Percentiles rank a stretch among this genome's conserved stretches.
phyloP scores from a whole-genome alignment of 169 alveolate genomes.

The Eimeria maxima region DNA sequence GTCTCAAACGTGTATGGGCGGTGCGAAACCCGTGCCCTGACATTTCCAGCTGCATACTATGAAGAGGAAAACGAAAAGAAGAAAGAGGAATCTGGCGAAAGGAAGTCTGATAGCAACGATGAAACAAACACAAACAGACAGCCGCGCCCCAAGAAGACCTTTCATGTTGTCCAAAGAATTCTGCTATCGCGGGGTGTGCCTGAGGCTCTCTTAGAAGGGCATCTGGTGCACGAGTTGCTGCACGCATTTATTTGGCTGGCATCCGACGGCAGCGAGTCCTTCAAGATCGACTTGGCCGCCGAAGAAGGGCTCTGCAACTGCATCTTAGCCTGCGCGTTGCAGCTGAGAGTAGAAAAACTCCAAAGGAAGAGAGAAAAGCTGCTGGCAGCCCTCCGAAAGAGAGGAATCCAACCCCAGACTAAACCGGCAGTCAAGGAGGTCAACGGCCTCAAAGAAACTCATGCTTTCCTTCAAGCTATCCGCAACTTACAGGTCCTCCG shows the following conservation, averaged over 20 bases:
- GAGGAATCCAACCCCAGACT: not conserved
- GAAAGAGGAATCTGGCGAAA: not conserved
- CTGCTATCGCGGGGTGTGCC: constrained; percentile 18
- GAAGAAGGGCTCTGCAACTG: constrained; percentile 66
- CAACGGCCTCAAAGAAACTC: not conserved
- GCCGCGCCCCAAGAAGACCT: not conserved
- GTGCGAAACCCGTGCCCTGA: constrained; percentile 25
- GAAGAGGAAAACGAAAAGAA: not conserved
- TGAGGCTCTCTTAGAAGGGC: not conserved
- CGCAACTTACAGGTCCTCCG: not conserved
- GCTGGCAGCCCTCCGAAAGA: not conserved
- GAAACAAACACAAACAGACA: too few species aligned
- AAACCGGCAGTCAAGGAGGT: not conserved
- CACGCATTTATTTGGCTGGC: constrained; percentile 44
- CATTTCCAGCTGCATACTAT: not conserved
- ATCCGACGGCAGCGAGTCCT: not conserved
- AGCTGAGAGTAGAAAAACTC: not conserved
- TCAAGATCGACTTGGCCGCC: not conserved
- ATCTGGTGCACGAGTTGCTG: constrained; percentile 41
- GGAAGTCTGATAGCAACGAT: not conserved
- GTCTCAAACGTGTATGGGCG: constrained; percentile 10
- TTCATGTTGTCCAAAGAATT: constrained; percentile 17
- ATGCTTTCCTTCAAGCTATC: not conserved
- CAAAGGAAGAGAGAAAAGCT: not conserved
- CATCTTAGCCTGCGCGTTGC: constrained; percentile 6